phyloP scores from a whole-genome alignment of 371 early-diverging fungal species.

The Lichtheimia corymbifera region DNA sequence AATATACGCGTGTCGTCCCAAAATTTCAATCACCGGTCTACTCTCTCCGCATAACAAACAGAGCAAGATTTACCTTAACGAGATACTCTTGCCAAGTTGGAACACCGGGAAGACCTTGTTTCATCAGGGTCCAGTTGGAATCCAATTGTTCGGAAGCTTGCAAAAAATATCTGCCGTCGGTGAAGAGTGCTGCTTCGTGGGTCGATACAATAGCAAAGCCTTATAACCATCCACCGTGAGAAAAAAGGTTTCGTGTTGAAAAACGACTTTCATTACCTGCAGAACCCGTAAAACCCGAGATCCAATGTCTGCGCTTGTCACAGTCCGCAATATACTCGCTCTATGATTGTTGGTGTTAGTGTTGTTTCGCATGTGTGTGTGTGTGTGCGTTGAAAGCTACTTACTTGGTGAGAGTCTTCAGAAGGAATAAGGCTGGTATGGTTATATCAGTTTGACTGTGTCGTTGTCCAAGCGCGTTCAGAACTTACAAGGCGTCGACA shows the following conservation, averaged over 20 bases:
- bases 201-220: constrained; percentile 80
- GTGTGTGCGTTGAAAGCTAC: not conserved
- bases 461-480: not conserved
- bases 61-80: constrained; percentile 43
- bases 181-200: constrained; percentile 84
- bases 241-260: not conserved
- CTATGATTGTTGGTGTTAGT: constrained; percentile 38
- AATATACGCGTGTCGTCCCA: not conserved
- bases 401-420: constrained; percentile 94
- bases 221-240: constrained; percentile 20
- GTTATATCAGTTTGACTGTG: not conserved
- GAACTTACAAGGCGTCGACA: constrained; percentile 72
- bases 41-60: too few relatives aligned
- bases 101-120: constrained; percentile 83
- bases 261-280: constrained; percentile 65
- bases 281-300: constrained; percentile 98
- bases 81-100: constrained; percentile 92
- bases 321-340: constrained; percentile 96
- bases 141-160: constrained; percentile 95
- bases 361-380: not conserved
- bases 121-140: constrained; percentile 90
- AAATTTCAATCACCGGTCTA: too few relatives aligned
- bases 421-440: constrained; percentile 78
- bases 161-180: constrained; percentile 98
- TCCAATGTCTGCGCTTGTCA: constrained; percentile 92